Base-by-base conservation (phyloP, 257 asterid genomes). In the Forsythia suspensa region DNA sequence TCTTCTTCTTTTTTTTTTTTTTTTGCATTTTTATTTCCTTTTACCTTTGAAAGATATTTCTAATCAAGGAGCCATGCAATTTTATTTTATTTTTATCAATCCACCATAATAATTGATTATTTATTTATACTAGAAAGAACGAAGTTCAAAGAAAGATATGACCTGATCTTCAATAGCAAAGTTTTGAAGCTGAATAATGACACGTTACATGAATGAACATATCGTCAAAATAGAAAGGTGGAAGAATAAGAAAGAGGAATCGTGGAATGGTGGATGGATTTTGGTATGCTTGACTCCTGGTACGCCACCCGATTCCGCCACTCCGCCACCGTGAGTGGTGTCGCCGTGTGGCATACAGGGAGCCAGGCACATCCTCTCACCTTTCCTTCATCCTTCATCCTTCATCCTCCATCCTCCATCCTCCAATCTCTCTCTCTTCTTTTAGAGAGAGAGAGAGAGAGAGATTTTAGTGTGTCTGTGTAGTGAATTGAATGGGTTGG, bases 331-430 rank as follows among this genome's bases (percentile, higher is more conserved):
- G 69, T 34, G 74, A 80, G 78, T 75, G 77, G 79, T 77, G 43
- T 36, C 4, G 67, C 44, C 91, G 78, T 52, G 88, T 83, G 89
- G 89, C 91, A 87, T 87, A 81, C 89, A 85, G 89, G 89, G 91
- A 87, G 88, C 91, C 87, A 87, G 89, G 88, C 91, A 85, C 71
- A 74, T 82, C 73, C 46, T 76, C 40, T 5, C 65, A 41, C n/a
- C 73, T 34, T 39, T 2, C 10, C 51, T 36, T 70, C 74, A 24
- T 72, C 71, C 38, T 80, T 40, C 40, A 41, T 15, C 36, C 51
- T 13, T 0, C 12, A 29, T 51, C 40, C 51, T 70, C 51, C 40
- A 41, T 15, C 36, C 51, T 13, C 1, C 12, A 29, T 51, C 40
- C 51, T n/a, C n/a, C n/a, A n/a, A n/a, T n/a, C 34, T 29, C 34